These are phyloP conservation scores for Fusarium metavorans DNA, from an alignment of 2,329 filamentous ascomycete genomes.

Conservation along the genomic window DNA sequence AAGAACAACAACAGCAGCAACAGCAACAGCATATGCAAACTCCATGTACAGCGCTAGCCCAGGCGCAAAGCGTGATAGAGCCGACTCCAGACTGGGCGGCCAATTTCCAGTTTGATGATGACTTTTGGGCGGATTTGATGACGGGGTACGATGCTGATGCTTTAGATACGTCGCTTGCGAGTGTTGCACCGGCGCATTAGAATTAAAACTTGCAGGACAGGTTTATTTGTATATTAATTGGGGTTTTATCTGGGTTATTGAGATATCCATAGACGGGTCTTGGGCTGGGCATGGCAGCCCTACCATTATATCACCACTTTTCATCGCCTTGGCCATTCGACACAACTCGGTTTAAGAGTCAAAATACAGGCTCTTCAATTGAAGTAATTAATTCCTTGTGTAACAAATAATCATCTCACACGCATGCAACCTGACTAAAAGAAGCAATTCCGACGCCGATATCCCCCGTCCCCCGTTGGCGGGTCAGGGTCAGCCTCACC, in stretches of 20 bases:
- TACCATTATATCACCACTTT: background rate
- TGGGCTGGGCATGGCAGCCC: background rate
- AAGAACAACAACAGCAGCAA: slow-evolving; percentile 19
- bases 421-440: background rate
- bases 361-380: background rate
- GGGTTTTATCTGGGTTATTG: background rate
- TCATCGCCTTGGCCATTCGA: background rate
- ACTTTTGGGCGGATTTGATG: slow-evolving; percentile 47
- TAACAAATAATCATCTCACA: background rate
- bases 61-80: slow-evolving; percentile 8
- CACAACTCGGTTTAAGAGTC: background rate
- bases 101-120: slow-evolving; percentile 45
- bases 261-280: background rate
- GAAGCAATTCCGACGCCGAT: slow-evolving; percentile 3
- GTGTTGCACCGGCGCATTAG: background rate
- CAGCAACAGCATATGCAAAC: background rate
- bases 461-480: slow-evolving; percentile 14
- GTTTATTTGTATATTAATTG: background rate
- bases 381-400: background rate
- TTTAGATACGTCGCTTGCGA: slow-evolving; percentile 11
- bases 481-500: slow-evolving; percentile 12
- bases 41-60: slow-evolving; percentile 9
- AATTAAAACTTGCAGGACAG: background rate
- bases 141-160: slow-evolving; percentile 32
- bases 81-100: slow-evolving; percentile 35